Base-by-base conservation (phyloP, 192 early-diverging fungal species). In the Linnemannia hyalina region DNA sequence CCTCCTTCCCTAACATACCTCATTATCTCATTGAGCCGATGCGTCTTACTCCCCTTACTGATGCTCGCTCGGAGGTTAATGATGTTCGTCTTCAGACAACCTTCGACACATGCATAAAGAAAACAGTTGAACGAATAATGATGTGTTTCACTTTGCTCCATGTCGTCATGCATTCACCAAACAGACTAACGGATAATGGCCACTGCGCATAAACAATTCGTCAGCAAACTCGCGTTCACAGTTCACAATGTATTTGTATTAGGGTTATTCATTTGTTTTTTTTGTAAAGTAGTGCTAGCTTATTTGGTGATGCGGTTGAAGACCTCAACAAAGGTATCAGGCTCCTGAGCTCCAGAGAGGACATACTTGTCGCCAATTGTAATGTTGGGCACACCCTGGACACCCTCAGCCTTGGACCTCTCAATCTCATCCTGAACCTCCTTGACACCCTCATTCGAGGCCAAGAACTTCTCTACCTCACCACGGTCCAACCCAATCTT, bases 371-470 rank as follows among this genome's bases (percentile, higher is more conserved):
- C 86, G 20, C 91, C 83, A 78, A 96, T 93, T 18, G 90, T 91
- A 74, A 94, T 93, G 72, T 93, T 90, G 42, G 96, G 96, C 26
- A 97, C 96, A 57, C 96, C 95, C 38, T 87, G 82, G 10, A 96
- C 88, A 13, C 93, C 91, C 44, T 88, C 73, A 2, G 77, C 22
- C 44, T 87, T 88, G 1, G 88, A 89, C 3, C 85, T 71, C 44
- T 84, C 81, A 36, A 95, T 89, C 35, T 89, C 86, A 5, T 85
- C 74, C 65, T 89, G 82, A 13, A 94, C 84, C 35, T 91, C 90
- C 22, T 90, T 82, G 2, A 88, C 74, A 40, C 92, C 93, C 20
- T 94, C 83, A 40, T 89, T 87, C 29, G 94, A 92, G 6, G 89
- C 90, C 52, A 96, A 73, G 70, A 91, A 95, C 36, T 57, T 76